Evolutionary conservation across 306 rosid species (phyloP), one percentile per base, ranked within the genome.

Genomic region (Vachellia collinsii): DNA sequence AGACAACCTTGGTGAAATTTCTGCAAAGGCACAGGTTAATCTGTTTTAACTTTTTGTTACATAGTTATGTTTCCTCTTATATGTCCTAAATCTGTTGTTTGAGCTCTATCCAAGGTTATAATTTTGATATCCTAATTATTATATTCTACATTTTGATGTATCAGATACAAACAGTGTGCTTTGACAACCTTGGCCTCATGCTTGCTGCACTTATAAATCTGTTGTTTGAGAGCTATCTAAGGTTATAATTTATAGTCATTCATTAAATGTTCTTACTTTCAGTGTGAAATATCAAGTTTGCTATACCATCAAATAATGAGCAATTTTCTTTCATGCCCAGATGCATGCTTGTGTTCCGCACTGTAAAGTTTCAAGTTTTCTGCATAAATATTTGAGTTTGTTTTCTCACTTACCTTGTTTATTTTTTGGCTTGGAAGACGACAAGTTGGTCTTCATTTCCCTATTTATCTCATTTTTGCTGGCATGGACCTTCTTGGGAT

Each of bases 81-180:
- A 42, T 23, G n/a, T 58, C 53, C 70, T 20, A 25, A 69, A n/a
- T n/a, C n/a, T n/a, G n/a, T n/a, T n/a, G n/a, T n/a, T n/a, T n/a
- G n/a, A n/a, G n/a, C n/a, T n/a, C n/a, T n/a, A n/a, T n/a, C n/a
- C n/a, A n/a, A n/a, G n/a, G n/a, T n/a, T n/a, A n/a, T n/a, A n/a
- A n/a, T n/a, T n/a, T n/a, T n/a, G n/a, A n/a, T n/a, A n/a, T n/a
- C n/a, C n/a, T n/a, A n/a, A n/a, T 42, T 74, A 29, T 63, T 53
- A 14, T 77, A 56, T 74, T 53, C 58, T 79, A 39, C 75, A 38
- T 46, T 50, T 68, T 71, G 36, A 51, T 69, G 76, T 76, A 86
- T 85, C 91, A 94, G 98, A 90, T 94, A 72, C 98, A 94, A 88
- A 92, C 98, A 23, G 98, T 92, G 72, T 94, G 98, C 91, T 94